Evolutionary conservation across 495 filamentous ascomycete genomes (phyloP).

Genomic region (Penicillium goetzii): DNA sequence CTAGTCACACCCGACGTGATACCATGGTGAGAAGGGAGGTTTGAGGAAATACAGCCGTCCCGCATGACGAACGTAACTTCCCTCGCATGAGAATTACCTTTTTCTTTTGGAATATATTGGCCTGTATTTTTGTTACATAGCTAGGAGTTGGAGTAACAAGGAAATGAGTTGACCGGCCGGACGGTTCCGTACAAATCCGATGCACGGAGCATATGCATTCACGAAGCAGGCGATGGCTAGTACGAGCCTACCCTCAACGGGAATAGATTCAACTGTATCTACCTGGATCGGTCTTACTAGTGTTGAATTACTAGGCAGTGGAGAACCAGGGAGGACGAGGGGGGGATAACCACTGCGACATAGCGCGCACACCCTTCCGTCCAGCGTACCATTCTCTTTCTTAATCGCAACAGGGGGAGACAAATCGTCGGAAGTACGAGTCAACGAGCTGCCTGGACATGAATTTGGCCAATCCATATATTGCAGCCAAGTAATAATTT

Average conservation of each 20-base stretch:
- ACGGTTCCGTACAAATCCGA: slow-evolving; percentile 2
- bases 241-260: background rate
- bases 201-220: background rate
- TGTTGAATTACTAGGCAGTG: background rate
- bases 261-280: background rate
- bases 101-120: background rate
- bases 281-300: background rate
- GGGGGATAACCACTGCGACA: background rate
- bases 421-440: background rate
- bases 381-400: slow-evolving; percentile 1
- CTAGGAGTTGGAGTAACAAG: too few relatives aligned
- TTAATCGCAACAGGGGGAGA: background rate
- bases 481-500: background rate
- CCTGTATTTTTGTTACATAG: background rate
- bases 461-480: background rate
- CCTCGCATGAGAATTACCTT: background rate
- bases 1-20: background rate
- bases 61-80: background rate
- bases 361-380: background rate
- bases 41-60: background rate
- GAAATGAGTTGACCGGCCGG: background rate
- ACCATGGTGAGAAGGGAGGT: background rate
- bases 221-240: background rate
- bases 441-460: background rate
- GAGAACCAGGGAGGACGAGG: background rate